phyloP scores from a whole-genome alignment of 495 filamentous ascomycete species.

The Aspergillus homomorphus region DNA sequence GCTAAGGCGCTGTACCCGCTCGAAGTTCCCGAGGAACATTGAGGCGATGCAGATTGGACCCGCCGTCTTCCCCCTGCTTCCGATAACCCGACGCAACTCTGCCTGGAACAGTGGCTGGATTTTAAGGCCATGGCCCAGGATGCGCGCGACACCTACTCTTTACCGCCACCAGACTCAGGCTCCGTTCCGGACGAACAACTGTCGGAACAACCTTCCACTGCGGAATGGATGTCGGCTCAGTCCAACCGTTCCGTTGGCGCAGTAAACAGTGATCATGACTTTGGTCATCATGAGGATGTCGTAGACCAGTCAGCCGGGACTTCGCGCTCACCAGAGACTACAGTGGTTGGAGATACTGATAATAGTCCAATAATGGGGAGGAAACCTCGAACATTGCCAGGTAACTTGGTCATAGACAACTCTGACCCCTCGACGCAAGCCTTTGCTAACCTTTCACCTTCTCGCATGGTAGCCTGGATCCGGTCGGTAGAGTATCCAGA shows the following conservation, averaged over 20 bases:
- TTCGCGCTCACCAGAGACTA: slow-evolving; percentile 21
- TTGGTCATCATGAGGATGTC: slow-evolving; percentile 18
- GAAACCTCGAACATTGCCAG: slow-evolving; percentile 31
- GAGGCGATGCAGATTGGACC: slow-evolving; percentile 30
- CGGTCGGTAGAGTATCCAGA: slow-evolving; percentile 32
- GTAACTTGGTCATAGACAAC: slow-evolving; percentile 15
- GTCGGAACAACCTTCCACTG: slow-evolving; percentile 20
- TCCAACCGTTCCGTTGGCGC: slow-evolving; percentile 11
- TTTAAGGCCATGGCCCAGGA: slow-evolving; percentile 35
- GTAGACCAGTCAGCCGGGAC: slow-evolving; percentile 22
- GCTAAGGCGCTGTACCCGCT: slow-evolving; percentile 6
- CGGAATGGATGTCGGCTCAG: slow-evolving; percentile 17
- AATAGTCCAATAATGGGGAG: slow-evolving; percentile 13
- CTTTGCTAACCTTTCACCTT: slow-evolving; percentile 14
- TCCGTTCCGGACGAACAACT: slow-evolving; percentile 13
- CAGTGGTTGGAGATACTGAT: slow-evolving; percentile 15
- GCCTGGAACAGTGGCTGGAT: slow-evolving; percentile 21
- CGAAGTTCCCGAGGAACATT: slow-evolving; percentile 10
- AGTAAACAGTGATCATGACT: slow-evolving; percentile 25
- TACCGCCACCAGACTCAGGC: slow-evolving; percentile 15
- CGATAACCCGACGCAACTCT: slow-evolving; percentile 24
- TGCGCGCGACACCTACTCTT: slow-evolving; percentile 21
- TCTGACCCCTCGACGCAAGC: neutral
- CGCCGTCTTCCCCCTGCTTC: slow-evolving; percentile 17
- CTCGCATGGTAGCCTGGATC: slow-evolving; percentile 33